Evolutionary conservation across 139 green algal genomes (phyloP), one percentile per base, ranked within the genome.

Genomic region (Haematococcus lacustris): DNA sequence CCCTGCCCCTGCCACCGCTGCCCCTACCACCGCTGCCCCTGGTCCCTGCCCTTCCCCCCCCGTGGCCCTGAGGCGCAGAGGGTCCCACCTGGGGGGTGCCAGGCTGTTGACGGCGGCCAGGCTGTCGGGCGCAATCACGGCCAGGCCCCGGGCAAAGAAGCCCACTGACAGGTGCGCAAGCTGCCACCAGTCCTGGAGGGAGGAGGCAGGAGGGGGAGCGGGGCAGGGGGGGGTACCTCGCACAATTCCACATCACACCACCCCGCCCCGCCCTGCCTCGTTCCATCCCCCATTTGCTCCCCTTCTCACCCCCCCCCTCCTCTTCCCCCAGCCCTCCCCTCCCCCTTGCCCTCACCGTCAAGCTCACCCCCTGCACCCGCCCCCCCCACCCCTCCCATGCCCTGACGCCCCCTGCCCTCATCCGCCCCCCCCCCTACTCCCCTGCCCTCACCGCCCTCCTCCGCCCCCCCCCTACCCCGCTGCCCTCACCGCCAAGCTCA

Each of bases 171-270:
- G 60, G n/a, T 80, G 71, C 26, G 82, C 78, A 67, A 85, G 64
- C 30, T 47, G 37, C 78, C 78, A 85, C 82, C 82, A 85, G 43
- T 40, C 9, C 33, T 83, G 65, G 23, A 74, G 47, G 28, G 34
- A 60, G 26, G 3, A 21, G 17, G 53, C 17, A 63, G 33, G 17
- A 33, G 53, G 7, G 53, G 32, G 53, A 37, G 70, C 59, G 38
- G 33, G 66, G 5, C 37, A n/a, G 25, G 25, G 35, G 38, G 32
- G 30, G 33, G 38, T 39, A 47, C 32, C 6, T 50, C 47, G 21
- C 47, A 57, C 47, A 57, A 13, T n/a, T 21, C 13, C 47, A 57
- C 47, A 57, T n/a, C 47, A 57, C 47, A 57, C 47, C 13, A 13
- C 13, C 47, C 13, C 47, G 21, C 47, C 13, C 47, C 13, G 17